Evolutionary conservation across 225 moss, liverwort and hornwort genomes (phyloP).

Genomic region (Polytrichum formosum): DNA sequence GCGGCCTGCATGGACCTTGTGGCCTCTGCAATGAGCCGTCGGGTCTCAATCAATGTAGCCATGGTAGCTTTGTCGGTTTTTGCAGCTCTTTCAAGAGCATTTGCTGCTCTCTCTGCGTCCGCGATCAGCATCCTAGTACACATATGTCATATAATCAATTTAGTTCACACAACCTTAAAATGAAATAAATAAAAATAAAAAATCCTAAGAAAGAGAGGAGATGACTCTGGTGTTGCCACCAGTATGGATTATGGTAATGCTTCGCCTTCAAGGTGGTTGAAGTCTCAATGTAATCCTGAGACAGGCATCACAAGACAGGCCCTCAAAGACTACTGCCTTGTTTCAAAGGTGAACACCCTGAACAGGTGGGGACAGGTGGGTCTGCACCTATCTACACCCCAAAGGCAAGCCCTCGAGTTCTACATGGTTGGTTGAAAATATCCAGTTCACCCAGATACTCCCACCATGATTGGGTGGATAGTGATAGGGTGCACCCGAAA

Average conservation of each 20-base stretch:
- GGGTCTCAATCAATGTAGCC: conserved; percentile 41
- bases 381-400: too few relatives aligned
- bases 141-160: conserved; percentile 7
- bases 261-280: background rate
- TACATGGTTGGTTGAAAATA: too few relatives aligned
- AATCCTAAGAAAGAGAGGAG: background rate
- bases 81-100: conserved; percentile 35
- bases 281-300: background rate
- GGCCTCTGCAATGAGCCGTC: conserved; percentile 39
- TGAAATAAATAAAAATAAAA: background rate
- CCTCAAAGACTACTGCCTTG: too few relatives aligned
- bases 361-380: too few relatives aligned
- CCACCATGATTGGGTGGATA: too few relatives aligned
- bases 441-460: too few relatives aligned
- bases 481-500: too few relatives aligned
- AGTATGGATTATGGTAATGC: background rate
- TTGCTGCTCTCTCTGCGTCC: conserved; percentile 48
- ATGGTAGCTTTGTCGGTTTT: conserved; percentile 30
- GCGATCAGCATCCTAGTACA: conserved; percentile 38
- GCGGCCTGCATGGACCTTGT: conserved; percentile 36
- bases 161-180: background rate
- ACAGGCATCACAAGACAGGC: too few relatives aligned
- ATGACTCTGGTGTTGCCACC: background rate
- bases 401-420: too few relatives aligned
- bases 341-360: too few relatives aligned